A percentile compares a stretch with the other conserved stretches of the same genome.
Conservation (phyloP, 805 yeast genomes). For the Yamadazyma kitorensis region DNA sequence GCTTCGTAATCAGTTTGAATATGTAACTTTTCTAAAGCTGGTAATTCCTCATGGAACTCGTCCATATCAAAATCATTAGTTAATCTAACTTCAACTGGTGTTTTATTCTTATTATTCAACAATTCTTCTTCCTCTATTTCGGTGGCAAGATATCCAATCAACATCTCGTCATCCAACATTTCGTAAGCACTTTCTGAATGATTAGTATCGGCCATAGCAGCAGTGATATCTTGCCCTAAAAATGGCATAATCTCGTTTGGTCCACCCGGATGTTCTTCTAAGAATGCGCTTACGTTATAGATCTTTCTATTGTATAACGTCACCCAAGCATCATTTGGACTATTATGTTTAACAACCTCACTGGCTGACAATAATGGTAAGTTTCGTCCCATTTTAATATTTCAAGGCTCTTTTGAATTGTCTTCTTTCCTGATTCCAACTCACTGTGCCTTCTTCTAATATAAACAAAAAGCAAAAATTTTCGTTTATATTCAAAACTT, state of each 20-base stretch:
- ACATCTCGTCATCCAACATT: constrained; percentile 74
- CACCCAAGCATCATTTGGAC: constrained; percentile 69
- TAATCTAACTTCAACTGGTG: constrained; percentile 54
- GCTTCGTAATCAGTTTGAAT: constrained; percentile 73
- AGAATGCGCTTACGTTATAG: constrained; percentile 74
- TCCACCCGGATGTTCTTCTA: constrained; percentile 75
- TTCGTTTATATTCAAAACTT: no score
- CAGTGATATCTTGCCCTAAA: constrained; percentile 65
- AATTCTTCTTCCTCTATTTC: constrained; percentile 72
- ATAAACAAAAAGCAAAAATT: no score
- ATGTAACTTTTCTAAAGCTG: constrained; percentile 68
- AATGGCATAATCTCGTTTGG: constrained; percentile 53
- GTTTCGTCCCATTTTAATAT: constrained; percentile 18
- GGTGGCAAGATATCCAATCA: constrained; percentile 83
- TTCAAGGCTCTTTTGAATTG: no score
- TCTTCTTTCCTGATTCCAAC: no score
- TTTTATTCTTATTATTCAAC: constrained; percentile 55
- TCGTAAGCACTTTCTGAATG: constrained; percentile 87
- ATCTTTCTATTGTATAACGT: constrained; percentile 75
- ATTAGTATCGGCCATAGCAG: constrained; percentile 70
- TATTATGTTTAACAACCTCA: constrained; percentile 53
- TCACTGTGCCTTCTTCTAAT: no score
- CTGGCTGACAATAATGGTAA: constrained; percentile 61
- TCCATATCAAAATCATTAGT: constrained; percentile 27
- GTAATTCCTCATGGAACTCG: constrained; percentile 58